A percentile compares a stretch with the other conserved stretches of the same genome.
Conservation (phyloP, 768 basidiomycete species). For the Dentipellis fragilis region DNA sequence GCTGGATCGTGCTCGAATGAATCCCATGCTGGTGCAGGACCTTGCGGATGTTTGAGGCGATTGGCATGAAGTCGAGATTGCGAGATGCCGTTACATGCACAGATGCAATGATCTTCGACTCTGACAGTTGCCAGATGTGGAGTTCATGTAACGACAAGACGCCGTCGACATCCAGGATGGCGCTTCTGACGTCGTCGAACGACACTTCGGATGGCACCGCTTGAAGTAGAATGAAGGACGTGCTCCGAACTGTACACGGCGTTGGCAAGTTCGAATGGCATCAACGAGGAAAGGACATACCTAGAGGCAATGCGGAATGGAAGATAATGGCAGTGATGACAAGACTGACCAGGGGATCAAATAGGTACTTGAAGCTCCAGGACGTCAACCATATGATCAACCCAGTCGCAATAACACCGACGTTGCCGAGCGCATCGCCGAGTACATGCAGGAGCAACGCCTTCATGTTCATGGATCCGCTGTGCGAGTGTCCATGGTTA, state of each 20-base stretch:
- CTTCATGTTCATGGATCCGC: constrained; percentile 95
- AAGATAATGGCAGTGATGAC: constrained; percentile 96
- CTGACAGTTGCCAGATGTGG: constrained; percentile 96
- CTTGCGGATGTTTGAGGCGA: constrained; percentile 76
- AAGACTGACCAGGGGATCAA: constrained; percentile 87
- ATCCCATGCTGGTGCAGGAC: constrained; percentile 86
- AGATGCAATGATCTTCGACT: constrained; percentile 88
- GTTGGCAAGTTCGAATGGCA: constrained; percentile 3
- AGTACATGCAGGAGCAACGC: constrained; percentile 90
- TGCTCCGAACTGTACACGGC: constrained; percentile 55
- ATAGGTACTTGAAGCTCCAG: constrained; percentile 83
- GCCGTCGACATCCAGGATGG: constrained; percentile 75
- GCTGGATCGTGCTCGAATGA: constrained; percentile 91
- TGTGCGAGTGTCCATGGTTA: constrained; percentile 33
- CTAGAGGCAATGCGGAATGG: constrained; percentile 86
- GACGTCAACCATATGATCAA: constrained; percentile 86
- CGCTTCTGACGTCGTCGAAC: constrained; percentile 76
- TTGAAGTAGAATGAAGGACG: constrained; percentile 91
- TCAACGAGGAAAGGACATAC: constrained; percentile 29
- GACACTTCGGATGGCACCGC: constrained; percentile 87
- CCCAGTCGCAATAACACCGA: constrained; percentile 93
- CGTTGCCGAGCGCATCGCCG: constrained; percentile 95
- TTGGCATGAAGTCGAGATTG: constrained; percentile 83
- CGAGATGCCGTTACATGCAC: constrained; percentile 87
- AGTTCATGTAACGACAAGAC: constrained; percentile 87